Evolutionary conservation across 768 basidiomycete species (phyloP), one percentile per base, ranked within the genome.

Genomic region (Leccinum boreale): DNA sequence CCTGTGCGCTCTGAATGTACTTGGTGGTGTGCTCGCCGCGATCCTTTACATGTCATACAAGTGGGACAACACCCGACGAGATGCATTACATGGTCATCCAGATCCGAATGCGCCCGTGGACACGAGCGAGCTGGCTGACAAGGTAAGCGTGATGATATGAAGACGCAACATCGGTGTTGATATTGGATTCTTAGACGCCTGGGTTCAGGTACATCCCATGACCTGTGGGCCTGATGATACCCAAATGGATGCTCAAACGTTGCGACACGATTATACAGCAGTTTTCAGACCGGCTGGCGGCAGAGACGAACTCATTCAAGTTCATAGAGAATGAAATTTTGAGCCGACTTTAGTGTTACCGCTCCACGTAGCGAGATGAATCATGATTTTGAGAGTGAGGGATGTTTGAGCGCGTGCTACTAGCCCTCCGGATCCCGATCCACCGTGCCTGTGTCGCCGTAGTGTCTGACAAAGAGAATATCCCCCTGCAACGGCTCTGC

Each of bases 111-210:
- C 75, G 1, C 76, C 73, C 17, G 83, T 90, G 3, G 81, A 90
- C 65, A 89, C 85, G 4, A 74, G 74, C 31, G 78, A 84, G 61
- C 68, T 87, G n/a, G 88, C 88, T 0, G 88, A 90, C 65, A 79
- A 85, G 75, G 87, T 87, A 42, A 52, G 60, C 31, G 19, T 48
- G 3, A 11, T n/a, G 9, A 6, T 14, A 14, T 4, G 4, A 24
- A 24, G n/a, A 2, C 6, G 10, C 14, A 7, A 10, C 24, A 19
- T 17, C 26, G 44, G 11, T 15, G 24, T 36, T 51, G 33, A 57
- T 35, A 5, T 4, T 51, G 49, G 6, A 9, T 23, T 17, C 10
- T 11, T 29, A 66, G 65, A 17, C 65, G 15, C 59, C 65, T 19
- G 60, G 55, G 3, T 66, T 66, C 36, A 64, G 65, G 57, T 66